phyloP scores from a whole-genome alignment of 2,329 filamentous ascomycete genomes.

The Paraconiothyrium brasiliense region DNA sequence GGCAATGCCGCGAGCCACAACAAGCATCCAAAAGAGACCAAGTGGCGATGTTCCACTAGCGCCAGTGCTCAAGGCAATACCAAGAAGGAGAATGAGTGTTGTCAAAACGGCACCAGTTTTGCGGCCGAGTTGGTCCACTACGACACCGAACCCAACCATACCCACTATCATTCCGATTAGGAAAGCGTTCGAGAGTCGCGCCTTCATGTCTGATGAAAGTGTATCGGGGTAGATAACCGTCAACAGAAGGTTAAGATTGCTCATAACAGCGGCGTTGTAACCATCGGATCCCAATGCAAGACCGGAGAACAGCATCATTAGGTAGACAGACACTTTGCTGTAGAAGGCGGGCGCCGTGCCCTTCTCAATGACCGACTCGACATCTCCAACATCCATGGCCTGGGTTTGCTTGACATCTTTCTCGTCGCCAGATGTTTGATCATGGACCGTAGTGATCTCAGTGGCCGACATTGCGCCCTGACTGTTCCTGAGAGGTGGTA shows the following conservation, averaged over 20 bases:
- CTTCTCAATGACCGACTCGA: conserved; percentile 23
- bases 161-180: conserved; percentile 30
- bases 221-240: conserved; percentile 44
- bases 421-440: neutral
- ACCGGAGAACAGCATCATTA: conserved; percentile 48
- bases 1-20: conserved; percentile 12
- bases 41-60: conserved; percentile 13
- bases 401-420: conserved; percentile 10
- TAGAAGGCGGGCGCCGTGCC: conserved; percentile 30
- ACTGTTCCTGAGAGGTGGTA: neutral
- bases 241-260: conserved; percentile 44
- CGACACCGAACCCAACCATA: conserved; percentile 14
- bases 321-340: conserved; percentile 41
- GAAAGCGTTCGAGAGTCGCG: conserved; percentile 48
- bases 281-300: conserved; percentile 48
- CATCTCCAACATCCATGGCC: conserved; percentile 7
- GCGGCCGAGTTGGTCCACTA: conserved; percentile 10
- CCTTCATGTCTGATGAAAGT: conserved; percentile 35
- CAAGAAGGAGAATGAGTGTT: conserved; percentile 43
- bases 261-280: conserved; percentile 49
- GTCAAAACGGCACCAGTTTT: conserved; percentile 35
- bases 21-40: conserved; percentile 17
- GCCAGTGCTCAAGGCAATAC: conserved; percentile 37
- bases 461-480: conserved; percentile 7
- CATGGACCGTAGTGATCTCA: conserved; percentile 5